phyloP scores from a whole-genome alignment of 1,284 basidiomycete genomes.

The Lignosus rhinocerotis region DNA sequence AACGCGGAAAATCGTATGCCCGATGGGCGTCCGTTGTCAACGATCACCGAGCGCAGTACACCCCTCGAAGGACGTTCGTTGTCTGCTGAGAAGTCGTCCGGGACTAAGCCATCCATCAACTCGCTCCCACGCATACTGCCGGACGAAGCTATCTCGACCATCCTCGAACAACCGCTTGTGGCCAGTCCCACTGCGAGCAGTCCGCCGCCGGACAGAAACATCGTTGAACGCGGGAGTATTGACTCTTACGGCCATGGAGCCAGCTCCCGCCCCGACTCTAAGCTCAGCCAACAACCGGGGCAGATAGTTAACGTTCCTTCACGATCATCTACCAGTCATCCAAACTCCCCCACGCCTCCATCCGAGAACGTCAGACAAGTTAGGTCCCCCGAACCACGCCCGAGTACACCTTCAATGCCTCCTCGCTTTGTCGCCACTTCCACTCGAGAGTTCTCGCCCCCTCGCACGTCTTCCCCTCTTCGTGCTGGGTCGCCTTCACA shows the following conservation, averaged over 20 bases:
- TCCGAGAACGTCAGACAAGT: slow-evolving; percentile 19
- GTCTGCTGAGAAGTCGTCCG: slow-evolving; percentile 17
- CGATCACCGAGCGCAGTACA: slow-evolving; percentile 35
- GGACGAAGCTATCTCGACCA: slow-evolving; percentile 14
- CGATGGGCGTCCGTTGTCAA: slow-evolving; percentile 31
- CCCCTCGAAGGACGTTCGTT: slow-evolving; percentile 26
- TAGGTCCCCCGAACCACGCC: slow-evolving; percentile 19
- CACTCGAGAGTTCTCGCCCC: slow-evolving; percentile 8
- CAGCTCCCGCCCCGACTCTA: slow-evolving; percentile 38
- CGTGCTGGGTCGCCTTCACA: slow-evolving; percentile 14
- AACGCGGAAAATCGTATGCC: slow-evolving; percentile 3
- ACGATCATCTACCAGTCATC: slow-evolving; percentile 19
- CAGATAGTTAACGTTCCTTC: slow-evolving; percentile 14
- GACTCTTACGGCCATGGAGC: slow-evolving; percentile 22
- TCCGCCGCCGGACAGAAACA: slow-evolving; percentile 17
- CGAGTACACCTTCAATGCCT: slow-evolving; percentile 12
- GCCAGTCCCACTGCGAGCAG: slow-evolving; percentile 24
- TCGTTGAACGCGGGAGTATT: slow-evolving; percentile 20
- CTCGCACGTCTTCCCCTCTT: slow-evolving; percentile 13
- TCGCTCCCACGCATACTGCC: slow-evolving; percentile 16
- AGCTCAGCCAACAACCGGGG: slow-evolving; percentile 27
- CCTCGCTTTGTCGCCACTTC: slow-evolving; percentile 9
- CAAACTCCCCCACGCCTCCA: slow-evolving; percentile 14
- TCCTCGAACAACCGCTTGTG: slow-evolving; percentile 17
- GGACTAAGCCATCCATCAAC: background rate